Conservation (phyloP, 2,329 filamentous ascomycete genomes). For the Exophiala alcalophila region DNA sequence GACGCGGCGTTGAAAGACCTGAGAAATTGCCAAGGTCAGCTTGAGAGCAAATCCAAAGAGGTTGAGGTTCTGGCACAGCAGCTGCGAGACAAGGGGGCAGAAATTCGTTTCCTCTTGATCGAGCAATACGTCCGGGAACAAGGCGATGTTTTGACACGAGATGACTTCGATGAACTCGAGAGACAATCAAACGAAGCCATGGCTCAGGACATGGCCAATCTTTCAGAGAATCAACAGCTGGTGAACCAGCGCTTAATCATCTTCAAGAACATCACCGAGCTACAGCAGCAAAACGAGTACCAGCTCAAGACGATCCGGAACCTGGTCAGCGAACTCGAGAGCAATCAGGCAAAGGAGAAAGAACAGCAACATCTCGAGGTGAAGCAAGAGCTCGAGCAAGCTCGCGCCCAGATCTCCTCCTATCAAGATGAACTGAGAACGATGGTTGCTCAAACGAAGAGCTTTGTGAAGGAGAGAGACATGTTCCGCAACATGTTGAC, state of each 20-base stretch:
- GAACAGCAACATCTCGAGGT: conserved; percentile 54
- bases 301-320: conserved; percentile 78
- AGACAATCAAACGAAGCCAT: conserved; percentile 48
- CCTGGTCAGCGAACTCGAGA: conserved; percentile 85
- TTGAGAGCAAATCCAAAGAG: conserved; percentile 62
- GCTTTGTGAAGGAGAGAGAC: conserved; percentile 91
- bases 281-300: conserved; percentile 85
- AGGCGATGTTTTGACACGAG: conserved; percentile 71
- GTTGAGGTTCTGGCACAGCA: conserved; percentile 78
- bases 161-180: conserved; percentile 73
- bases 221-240: conserved; percentile 81
- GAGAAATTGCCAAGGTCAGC: conserved; percentile 72
- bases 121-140: conserved; percentile 80
- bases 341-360: conserved; percentile 71
- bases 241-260: conserved; percentile 87
- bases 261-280: conserved; percentile 78
- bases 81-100: conserved; percentile 81
- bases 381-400: conserved; percentile 65
- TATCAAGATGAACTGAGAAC: conserved; percentile 82
- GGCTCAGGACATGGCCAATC: conserved; percentile 70
- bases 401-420: conserved; percentile 63
- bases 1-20: conserved; percentile 75
- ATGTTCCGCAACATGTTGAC: conserved; percentile 96
- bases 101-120: conserved; percentile 86
- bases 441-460: conserved; percentile 79